Base-by-base conservation (phyloP, 2,329 filamentous ascomycete species). In the Hypoxylon sp. region DNA sequence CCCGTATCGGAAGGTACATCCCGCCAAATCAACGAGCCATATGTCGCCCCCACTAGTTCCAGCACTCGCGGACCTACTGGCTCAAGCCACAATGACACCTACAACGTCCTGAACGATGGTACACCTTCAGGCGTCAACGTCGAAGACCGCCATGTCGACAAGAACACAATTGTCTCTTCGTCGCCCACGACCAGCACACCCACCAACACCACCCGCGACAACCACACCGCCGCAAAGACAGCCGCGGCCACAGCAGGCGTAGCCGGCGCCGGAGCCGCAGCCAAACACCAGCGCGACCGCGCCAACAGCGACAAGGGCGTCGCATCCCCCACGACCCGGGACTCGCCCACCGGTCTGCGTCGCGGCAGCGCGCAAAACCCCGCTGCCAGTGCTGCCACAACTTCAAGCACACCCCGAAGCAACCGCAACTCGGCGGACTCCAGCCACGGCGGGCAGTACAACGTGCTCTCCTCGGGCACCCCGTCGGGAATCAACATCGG, bases 401-500 rank as follows among this genome's bases (percentile, higher is more conserved):
- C n/a, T n/a, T n/a, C n/a, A 26, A 1, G 20, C 26, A 3, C 34
- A 29, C 8, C 5, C 35, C 11, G n/a, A n/a, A 6, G 35, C 12
- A 34, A 44, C 11, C 48, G 55, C 8, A 13, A 21, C 3, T 52
- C 50, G 2, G 50, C 27, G 1, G 54, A 52, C 12, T 51, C 51
- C 7, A 58, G 49, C 26, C 53, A 46, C 30, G 54, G 50, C 19
- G 55, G 51, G 1, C 41, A 54, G 23, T 57, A 60, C 44, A 60
- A 58, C 15, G 45, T 53, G 2, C 45, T 57, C 3, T 7, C 51
- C 1, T 57, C 55, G 3, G 57, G 55, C 21, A 55, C 55, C 5
- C 51, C 55, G 2, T 55, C 57, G 1, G 51, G 57, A 1, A 55
- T 64, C 21, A 61, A 60, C 35, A 19, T 63, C 4, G 51, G 50